Percentiles rank a stretch among this genome's conserved stretches.
Evolutionary conservation across 441 rosid species (phyloP).

Genomic region (Hura crepitans): DNA sequence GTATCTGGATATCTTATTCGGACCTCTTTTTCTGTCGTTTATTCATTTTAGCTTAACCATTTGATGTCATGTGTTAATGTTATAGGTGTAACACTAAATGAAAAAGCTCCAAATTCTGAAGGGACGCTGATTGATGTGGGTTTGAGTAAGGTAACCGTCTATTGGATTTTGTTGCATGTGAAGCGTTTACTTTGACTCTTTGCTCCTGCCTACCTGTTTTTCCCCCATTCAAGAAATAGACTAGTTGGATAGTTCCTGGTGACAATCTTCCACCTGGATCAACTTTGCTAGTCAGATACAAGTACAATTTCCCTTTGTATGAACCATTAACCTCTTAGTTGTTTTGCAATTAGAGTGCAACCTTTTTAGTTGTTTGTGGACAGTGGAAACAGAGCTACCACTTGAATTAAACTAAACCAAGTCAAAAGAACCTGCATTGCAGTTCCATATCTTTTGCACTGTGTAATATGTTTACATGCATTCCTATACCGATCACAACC

Average conservation of each 20-base stretch:
- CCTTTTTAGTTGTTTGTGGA: no score
- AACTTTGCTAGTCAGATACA: not conserved
- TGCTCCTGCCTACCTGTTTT: not conserved
- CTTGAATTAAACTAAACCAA: not conserved
- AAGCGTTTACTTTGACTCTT: not conserved
- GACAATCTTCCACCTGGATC: not conserved
- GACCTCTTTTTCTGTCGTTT: not conserved
- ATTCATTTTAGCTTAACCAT: constrained; percentile 1
- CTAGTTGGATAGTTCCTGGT: not conserved
- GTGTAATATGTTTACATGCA: not conserved
- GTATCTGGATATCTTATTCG: not conserved
- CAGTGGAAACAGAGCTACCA: not conserved
- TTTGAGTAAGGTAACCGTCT: constrained; percentile 62
- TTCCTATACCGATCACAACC: not conserved
- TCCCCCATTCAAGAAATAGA: not conserved
- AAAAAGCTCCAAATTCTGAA: constrained; percentile 39
- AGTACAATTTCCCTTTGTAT: not conserved
- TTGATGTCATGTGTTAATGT: constrained; percentile 22
- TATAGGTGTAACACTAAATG: constrained; percentile 70
- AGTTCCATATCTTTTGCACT: not conserved
- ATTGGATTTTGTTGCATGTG: not conserved
- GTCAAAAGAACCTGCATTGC: not conserved
- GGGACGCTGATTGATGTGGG: constrained; percentile 86
- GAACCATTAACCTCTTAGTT: not conserved
- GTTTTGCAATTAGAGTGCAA: not conserved